These are phyloP conservation scores for Saposhnikovia divaricata DNA, from an alignment of 129 eudicot species.

Conservation along the genomic window DNA sequence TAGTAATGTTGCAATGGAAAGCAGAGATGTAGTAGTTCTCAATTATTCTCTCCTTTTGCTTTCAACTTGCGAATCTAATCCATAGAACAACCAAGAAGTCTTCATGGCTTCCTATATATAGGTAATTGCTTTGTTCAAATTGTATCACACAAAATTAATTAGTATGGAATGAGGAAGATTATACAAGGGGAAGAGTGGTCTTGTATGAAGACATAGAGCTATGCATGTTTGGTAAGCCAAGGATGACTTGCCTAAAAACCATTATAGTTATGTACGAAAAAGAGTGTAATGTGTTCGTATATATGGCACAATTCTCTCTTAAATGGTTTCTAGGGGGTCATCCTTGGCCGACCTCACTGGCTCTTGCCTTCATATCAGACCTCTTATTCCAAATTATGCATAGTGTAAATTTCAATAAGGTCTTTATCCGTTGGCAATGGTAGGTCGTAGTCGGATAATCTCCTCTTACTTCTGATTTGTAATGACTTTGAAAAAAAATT, in stretches of 20 bases:
- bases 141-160: not conserved
- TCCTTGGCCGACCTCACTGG: conserved; percentile 16
- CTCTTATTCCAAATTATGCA: conserved; percentile 20
- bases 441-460: too few relatives aligned
- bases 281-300: not conserved
- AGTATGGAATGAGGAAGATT: not conserved
- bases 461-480: not conserved
- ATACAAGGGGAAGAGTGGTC: not conserved
- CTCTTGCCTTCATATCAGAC: conserved; percentile 22
- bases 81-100: not conserved
- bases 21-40: not conserved
- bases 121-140: not conserved
- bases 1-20: not conserved
- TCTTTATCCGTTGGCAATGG: not conserved
- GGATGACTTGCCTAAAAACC: conserved; percentile 73
- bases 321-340: conserved; percentile 19
- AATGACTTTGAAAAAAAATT: not conserved
- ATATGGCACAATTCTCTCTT: not conserved
- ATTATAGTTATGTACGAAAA: not conserved
- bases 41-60: not conserved
- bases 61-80: not conserved
- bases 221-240: conserved; percentile 51
- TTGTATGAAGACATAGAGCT: conserved; percentile 7
- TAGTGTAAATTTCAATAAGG: not conserved
- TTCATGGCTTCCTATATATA: not conserved